These are phyloP conservation scores for Sclerotinia borealis DNA, from an alignment of 2,329 filamentous ascomycete genomes.

Conservation along the genomic window DNA sequence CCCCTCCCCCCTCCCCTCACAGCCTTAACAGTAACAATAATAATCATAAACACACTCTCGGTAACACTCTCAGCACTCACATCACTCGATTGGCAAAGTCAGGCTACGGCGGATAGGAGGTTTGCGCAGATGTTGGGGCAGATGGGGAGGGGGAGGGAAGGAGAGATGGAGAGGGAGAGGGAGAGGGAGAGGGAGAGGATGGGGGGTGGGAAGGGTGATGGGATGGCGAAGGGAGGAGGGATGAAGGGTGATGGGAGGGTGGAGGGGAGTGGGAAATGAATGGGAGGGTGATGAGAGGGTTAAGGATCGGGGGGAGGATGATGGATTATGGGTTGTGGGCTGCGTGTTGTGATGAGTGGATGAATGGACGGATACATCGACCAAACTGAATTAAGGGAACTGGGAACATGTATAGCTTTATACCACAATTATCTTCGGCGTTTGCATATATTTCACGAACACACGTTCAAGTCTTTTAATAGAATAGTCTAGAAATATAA, in stretches of 20 bases:
- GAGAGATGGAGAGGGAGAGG: constrained; percentile 8
- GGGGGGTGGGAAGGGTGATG: not conserved
- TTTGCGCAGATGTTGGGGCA: constrained; percentile 23
- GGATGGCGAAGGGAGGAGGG: not conserved
- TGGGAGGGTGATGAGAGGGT: not conserved
- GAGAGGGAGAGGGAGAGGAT: not conserved
- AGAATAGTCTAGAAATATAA: not conserved
- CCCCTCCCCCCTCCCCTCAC: not conserved
- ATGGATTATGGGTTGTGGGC: not conserved
- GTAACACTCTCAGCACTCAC: constrained; percentile 24
- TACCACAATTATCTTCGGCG: not conserved
- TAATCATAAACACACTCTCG: constrained; percentile 23
- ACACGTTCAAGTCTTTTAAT: not conserved
- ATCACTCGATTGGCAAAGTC: constrained; percentile 24
- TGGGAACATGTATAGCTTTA: not conserved
- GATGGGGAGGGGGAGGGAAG: constrained; percentile 19
- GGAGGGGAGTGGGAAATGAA: not conserved
- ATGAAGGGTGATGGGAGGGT: not conserved
- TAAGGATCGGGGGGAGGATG: not conserved
- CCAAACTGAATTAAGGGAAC: not conserved
- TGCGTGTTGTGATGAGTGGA: not conserved
- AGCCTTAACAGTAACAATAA: constrained; percentile 23
- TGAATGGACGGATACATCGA: too few species aligned
- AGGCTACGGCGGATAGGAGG: constrained; percentile 20
- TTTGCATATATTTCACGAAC: not conserved